Percentiles rank a stretch among this genome's conserved stretches.
These are phyloP conservation scores for Brasenia schreberi DNA, from an alignment of 164 flowering plant genomes.

Conservation along the genomic window DNA sequence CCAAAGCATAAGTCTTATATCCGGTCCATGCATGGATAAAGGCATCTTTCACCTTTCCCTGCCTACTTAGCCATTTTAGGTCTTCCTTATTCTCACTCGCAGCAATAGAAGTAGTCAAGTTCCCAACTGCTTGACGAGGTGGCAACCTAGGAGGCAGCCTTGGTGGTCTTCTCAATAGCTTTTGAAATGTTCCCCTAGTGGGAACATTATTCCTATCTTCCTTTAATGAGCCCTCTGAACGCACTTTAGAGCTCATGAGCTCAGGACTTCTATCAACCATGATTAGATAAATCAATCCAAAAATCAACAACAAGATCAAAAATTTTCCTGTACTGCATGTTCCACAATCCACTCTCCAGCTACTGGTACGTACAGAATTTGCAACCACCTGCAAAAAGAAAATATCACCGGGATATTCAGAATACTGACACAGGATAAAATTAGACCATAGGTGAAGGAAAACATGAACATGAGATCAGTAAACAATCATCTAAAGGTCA, in stretches of 20 bases:
- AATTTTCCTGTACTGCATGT: conserved; percentile 83
- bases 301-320: conserved; percentile 46
- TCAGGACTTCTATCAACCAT: conserved; percentile 31
- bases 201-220: conserved; percentile 13
- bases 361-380: conserved; percentile 38
- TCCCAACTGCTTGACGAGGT: conserved; percentile 40
- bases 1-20: conserved; percentile 74
- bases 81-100: conserved; percentile 10
- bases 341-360: conserved; percentile 38
- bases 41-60: conserved; percentile 64
- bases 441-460: too few species aligned
- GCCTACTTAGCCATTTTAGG: conserved; percentile 46
- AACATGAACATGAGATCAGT: too few species aligned
- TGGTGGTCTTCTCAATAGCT: conserved; percentile 63
- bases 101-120: conserved; percentile 11
- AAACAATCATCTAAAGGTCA: too few species aligned
- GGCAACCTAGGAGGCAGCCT: conserved; percentile 85
- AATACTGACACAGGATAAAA: too few species aligned
- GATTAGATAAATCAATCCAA: conserved; percentile 55
- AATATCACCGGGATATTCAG: too few species aligned
- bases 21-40: conserved; percentile 97
- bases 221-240: conserved; percentile 14
- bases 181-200: conserved; percentile 20
- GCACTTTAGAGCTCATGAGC: conserved; percentile 17
- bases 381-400: conserved; percentile 37